phyloP scores from a whole-genome alignment of 2,329 filamentous ascomycete genomes.

The Mollisiaceae sp. region DNA sequence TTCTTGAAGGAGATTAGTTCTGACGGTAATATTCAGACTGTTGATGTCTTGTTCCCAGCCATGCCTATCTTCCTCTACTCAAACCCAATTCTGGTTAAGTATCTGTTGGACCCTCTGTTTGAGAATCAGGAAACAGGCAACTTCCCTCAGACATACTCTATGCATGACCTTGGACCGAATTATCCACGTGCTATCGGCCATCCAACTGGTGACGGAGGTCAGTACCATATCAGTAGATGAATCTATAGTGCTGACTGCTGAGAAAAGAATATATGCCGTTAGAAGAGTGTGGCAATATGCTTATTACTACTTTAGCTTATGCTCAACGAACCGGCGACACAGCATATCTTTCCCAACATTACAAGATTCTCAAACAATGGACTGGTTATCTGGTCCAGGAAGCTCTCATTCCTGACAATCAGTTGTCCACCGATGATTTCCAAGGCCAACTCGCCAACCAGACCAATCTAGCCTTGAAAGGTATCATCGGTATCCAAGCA shows the following conservation, averaged over 20 bases:
- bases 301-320: conserved; percentile 81
- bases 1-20: conserved; percentile 92
- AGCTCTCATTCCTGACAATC: conserved; percentile 74
- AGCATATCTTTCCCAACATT: conserved; percentile 67
- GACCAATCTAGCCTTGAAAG: conserved; percentile 83
- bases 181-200: conserved; percentile 76
- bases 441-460: conserved; percentile 79
- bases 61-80: conserved; percentile 84
- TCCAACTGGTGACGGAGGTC: conserved; percentile 65
- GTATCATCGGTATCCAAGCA: conserved; percentile 81
- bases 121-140: conserved; percentile 70
- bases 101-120: conserved; percentile 66
- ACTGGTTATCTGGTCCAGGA: conserved; percentile 77
- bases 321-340: conserved; percentile 60
- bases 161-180: conserved; percentile 73
- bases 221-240: neutral
- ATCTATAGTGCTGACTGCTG: conserved; percentile 4
- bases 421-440: conserved; percentile 85
- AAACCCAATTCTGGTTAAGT: conserved; percentile 66
- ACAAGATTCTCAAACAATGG: conserved; percentile 78
- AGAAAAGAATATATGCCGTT: conserved; percentile 72
- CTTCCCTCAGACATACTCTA: conserved; percentile 72
- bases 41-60: conserved; percentile 86
- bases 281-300: conserved; percentile 81
- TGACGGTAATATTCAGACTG: conserved; percentile 85